Conservation (phyloP, 2,329 filamentous ascomycete genomes). For the Monosporascus sp. region DNA sequence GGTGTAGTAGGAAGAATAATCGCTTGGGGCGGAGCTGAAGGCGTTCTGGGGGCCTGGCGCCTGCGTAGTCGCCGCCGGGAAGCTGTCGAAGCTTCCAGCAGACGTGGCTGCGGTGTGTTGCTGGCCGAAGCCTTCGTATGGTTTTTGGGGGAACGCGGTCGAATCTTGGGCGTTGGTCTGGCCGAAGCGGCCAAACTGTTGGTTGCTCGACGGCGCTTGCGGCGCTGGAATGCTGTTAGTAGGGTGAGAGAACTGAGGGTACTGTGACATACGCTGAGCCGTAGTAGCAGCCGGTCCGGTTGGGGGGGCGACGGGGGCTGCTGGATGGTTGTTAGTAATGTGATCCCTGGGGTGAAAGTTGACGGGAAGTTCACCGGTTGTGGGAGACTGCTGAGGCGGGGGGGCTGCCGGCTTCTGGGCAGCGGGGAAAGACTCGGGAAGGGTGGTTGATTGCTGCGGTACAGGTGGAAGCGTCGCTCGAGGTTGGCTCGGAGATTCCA, state of each 20-base stretch:
- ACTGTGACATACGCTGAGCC: slow-evolving; percentile 22
- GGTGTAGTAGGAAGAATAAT: slow-evolving; percentile 84
- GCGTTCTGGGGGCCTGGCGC: slow-evolving; percentile 54
- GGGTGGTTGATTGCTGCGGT: slow-evolving; percentile 46
- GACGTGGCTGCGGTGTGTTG: slow-evolving; percentile 55
- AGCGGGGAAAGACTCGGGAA: slow-evolving; percentile 48
- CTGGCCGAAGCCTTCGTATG: slow-evolving; percentile 81
- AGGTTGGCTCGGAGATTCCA: slow-evolving; percentile 85
- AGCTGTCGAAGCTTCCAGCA: slow-evolving; percentile 49
- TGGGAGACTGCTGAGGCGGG: slow-evolving; percentile 31
- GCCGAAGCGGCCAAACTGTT: slow-evolving; percentile 66
- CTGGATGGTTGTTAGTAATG: slow-evolving; percentile 19
- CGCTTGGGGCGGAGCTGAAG: slow-evolving; percentile 69
- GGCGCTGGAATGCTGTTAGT: slow-evolving; percentile 37
- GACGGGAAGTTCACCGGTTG: slow-evolving; percentile 23
- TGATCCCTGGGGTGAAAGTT: slow-evolving; percentile 1
- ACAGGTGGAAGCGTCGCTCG: slow-evolving; percentile 81
- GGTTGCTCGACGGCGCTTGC: slow-evolving; percentile 51
- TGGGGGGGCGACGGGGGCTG: slow-evolving; percentile 23
- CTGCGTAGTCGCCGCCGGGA: slow-evolving; percentile 52
- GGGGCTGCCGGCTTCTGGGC: slow-evolving; percentile 50
- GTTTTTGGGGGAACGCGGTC: slow-evolving; percentile 64
- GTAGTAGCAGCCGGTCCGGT: slow-evolving; percentile 19
- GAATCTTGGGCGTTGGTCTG: slow-evolving; percentile 58
- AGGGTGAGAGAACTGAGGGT: slow-evolving; percentile 26